A percentile compares a stretch with the other conserved stretches of the same genome.
These are phyloP conservation scores for Cladobotryum protrusum DNA, from an alignment of 2,329 filamentous ascomycete species.

Conservation along the genomic window DNA sequence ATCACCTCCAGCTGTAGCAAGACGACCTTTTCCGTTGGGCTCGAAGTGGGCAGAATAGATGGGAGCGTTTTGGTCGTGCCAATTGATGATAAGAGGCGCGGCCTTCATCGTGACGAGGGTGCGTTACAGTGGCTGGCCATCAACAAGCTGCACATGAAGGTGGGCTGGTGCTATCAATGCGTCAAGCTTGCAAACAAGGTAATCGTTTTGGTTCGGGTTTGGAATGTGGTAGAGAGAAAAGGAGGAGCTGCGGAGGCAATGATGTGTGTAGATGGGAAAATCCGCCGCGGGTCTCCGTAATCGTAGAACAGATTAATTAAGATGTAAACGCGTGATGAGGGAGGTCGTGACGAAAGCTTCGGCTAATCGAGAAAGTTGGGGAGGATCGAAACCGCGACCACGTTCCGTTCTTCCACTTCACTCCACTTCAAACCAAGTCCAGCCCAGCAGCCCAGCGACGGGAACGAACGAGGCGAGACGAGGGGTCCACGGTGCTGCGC, in stretches of 20 bases:
- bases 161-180: not conserved
- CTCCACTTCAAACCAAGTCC: too few species aligned
- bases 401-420: too few species aligned
- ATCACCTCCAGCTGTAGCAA: slow-evolving; percentile 92
- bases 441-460: too few species aligned
- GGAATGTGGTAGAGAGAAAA: not conserved
- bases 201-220: not conserved
- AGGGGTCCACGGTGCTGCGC: not conserved
- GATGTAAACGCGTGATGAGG: slow-evolving; percentile 4
- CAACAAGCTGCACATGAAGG: not conserved
- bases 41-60: slow-evolving; percentile 98
- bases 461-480: too few species aligned
- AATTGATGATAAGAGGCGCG: slow-evolving; percentile 92
- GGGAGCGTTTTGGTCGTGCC: slow-evolving; percentile 95
- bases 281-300: too few species aligned
- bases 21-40: slow-evolving; percentile 78
- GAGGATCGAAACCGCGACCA: not conserved
- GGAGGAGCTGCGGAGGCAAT: not conserved
- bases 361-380: slow-evolving; percentile 2
- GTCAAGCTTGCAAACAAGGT: not conserved
- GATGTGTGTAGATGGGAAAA: slow-evolving; percentile 3
- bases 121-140: slow-evolving; percentile 16
- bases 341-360: slow-evolving; percentile 2
- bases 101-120: slow-evolving; percentile 71
- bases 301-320: not conserved